Evolutionary conservation across 2,329 filamentous ascomycete species (phyloP).

Genomic region (Beauveria caledonica): DNA sequence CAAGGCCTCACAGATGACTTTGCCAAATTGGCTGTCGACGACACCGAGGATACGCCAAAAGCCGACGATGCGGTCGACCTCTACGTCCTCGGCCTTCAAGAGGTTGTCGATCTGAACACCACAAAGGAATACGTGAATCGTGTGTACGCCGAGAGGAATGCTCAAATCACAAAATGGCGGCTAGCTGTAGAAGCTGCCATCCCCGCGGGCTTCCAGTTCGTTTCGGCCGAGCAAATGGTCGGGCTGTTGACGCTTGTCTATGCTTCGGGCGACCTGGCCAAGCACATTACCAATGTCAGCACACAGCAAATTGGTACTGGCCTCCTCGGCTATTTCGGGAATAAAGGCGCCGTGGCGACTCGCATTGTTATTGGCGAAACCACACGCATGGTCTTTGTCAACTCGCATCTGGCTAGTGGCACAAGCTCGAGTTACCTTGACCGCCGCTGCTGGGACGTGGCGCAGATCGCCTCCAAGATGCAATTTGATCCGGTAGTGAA

Average conservation of each 20-base stretch:
- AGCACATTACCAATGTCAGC: conserved; percentile 72
- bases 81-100: conserved; percentile 85
- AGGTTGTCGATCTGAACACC: conserved; percentile 79
- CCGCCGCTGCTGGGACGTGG: conserved; percentile 80
- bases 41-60: conserved; percentile 23
- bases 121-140: conserved; percentile 67
- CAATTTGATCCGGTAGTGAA: conserved; percentile 68
- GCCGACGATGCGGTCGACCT: conserved; percentile 62
- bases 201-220: conserved; percentile 65
- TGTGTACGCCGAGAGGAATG: conserved; percentile 60
- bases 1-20: conserved; percentile 60
- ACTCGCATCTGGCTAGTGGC: conserved; percentile 85
- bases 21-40: conserved; percentile 40
- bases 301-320: conserved; percentile 81
- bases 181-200: conserved; percentile 63
- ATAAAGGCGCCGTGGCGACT: conserved; percentile 83
- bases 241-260: conserved; percentile 81
- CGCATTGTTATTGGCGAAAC: conserved; percentile 83
- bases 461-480: conserved; percentile 67
- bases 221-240: conserved; percentile 77
- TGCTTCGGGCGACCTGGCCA: conserved; percentile 66
- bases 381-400: conserved; percentile 81
- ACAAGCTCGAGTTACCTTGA: conserved; percentile 70
- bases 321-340: conserved; percentile 85
- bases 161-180: conserved; percentile 71